A percentile compares a stretch with the other conserved stretches of the same genome.
Conservation (phyloP, 257 asterid genomes). For the Agastache rugosa region DNA sequence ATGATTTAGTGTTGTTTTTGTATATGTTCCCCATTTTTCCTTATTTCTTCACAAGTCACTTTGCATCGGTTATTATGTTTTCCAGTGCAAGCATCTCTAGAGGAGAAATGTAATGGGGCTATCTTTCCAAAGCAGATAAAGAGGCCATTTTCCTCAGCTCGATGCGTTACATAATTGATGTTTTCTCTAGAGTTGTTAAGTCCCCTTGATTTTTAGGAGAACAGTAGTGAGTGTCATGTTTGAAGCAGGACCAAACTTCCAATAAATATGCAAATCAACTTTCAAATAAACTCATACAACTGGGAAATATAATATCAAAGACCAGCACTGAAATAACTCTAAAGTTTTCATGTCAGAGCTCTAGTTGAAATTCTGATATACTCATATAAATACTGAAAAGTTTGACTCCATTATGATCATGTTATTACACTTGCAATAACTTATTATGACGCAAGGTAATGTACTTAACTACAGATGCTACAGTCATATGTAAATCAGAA, state of each 20-base stretch:
- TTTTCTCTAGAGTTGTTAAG: conserved; percentile 1
- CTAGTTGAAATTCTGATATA: neutral
- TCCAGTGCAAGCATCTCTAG: conserved; percentile 15
- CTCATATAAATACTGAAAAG: neutral
- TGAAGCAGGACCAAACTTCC: neutral
- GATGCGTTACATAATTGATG: neutral
- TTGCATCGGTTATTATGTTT: neutral
- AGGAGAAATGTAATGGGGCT: conserved; percentile 6
- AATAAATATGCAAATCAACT: neutral
- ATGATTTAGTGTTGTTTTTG: neutral
- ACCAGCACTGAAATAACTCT: neutral
- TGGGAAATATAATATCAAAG: conserved; percentile 15
- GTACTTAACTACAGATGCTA: neutral
- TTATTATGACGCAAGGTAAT: neutral
- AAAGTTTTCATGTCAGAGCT: neutral
- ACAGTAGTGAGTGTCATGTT: neutral
- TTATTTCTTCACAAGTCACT: conserved; percentile 12
- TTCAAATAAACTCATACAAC: neutral
- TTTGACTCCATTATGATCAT: conserved; percentile 8
- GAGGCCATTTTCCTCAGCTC: neutral
- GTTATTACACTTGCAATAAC: conserved; percentile 9
- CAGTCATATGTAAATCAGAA: conserved; percentile 18
- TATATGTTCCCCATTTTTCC: neutral
- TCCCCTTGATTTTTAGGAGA: neutral
- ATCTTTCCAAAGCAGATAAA: neutral